Percentiles rank a stretch among this genome's conserved stretches.
phyloP scores from a whole-genome alignment of 2,329 filamentous ascomycete species.

The Byssoonygena ceratinophila region DNA sequence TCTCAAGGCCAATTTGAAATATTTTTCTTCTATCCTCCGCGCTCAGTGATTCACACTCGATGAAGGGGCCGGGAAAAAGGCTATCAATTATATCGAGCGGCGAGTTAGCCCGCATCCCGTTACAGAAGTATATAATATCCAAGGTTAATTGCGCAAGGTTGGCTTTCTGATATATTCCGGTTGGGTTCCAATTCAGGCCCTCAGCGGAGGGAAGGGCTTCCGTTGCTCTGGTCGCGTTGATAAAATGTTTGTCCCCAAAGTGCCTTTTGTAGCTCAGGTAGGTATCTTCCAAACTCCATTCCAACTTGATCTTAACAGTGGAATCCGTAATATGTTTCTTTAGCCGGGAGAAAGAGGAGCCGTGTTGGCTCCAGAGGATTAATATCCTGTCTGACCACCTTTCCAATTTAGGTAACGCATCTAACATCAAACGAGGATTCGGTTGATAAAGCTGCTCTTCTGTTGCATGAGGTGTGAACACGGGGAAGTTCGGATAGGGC shows the following conservation, averaged over 20 bases:
- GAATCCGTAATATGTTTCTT: conserved; percentile 6
- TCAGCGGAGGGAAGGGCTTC: conserved; percentile 10
- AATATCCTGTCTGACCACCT: conserved; percentile 11
- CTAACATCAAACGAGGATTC: conserved; percentile 14
- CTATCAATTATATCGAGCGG: conserved; percentile 7
- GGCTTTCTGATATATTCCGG: conserved; percentile 14
- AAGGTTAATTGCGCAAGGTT: conserved; percentile 17
- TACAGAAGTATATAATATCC: conserved; percentile 13
- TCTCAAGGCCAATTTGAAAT: conserved; percentile 15
- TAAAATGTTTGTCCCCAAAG: conserved; percentile 13
- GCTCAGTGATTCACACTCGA: background rate
- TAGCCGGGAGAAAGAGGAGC: conserved; percentile 12
- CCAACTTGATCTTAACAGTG: conserved; percentile 6
- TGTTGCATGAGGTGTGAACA: too few relatives aligned
- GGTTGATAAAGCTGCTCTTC: background rate
- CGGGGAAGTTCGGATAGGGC: background rate
- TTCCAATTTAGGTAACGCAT: conserved; percentile 14
- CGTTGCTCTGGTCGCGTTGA: conserved; percentile 5
- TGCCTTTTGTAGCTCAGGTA: conserved; percentile 13
- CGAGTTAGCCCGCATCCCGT: background rate
- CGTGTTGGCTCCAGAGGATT: conserved; percentile 6
- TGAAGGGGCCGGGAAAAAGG: conserved; percentile 10
- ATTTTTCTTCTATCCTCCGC: background rate
- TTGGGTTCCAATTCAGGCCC: conserved; percentile 7
- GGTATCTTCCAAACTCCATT: conserved; percentile 7